Conservation (phyloP, 768 basidiomycete species). For the Phanerodontia chrysosporium region DNA sequence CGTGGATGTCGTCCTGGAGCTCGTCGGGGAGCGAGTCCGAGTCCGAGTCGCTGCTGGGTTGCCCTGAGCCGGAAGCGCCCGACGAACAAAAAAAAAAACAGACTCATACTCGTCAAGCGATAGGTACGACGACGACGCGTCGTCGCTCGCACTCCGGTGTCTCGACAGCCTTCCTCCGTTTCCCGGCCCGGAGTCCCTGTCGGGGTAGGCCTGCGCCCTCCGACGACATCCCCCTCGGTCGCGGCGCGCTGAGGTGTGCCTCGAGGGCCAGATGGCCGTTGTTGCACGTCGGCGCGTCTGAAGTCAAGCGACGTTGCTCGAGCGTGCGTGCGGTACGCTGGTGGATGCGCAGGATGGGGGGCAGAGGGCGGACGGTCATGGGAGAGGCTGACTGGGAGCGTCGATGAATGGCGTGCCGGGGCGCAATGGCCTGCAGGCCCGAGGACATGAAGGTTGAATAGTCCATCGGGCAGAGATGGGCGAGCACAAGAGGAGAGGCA, state of each 20-base stretch:
- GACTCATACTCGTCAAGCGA: slow-evolving; percentile 10
- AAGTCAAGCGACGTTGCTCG: background rate
- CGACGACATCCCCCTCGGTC: background rate
- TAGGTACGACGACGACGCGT: slow-evolving; percentile 6
- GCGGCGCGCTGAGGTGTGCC: background rate
- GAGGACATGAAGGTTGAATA: slow-evolving; percentile 34
- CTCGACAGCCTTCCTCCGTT: background rate
- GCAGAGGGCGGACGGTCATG: background rate
- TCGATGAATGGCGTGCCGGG: background rate
- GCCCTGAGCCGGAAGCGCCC: background rate
- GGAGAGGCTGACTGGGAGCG: background rate
- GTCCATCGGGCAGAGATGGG: slow-evolving; percentile 5
- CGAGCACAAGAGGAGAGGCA: background rate
- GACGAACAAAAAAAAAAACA: background rate
- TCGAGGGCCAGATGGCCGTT: background rate
- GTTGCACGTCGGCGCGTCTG: background rate
- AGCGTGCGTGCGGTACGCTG: background rate
- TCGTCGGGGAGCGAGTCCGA: slow-evolving; percentile 4
- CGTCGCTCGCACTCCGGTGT: background rate
- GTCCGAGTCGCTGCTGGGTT: slow-evolving; percentile 10
- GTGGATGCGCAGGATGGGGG: background rate
- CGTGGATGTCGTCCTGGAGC: slow-evolving; percentile 6
- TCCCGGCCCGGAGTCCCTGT: background rate
- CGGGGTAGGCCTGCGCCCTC: background rate
- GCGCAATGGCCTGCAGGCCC: slow-evolving; percentile 29